Conservation (phyloP, 208 protist species). For the Leishmania major region DNA sequence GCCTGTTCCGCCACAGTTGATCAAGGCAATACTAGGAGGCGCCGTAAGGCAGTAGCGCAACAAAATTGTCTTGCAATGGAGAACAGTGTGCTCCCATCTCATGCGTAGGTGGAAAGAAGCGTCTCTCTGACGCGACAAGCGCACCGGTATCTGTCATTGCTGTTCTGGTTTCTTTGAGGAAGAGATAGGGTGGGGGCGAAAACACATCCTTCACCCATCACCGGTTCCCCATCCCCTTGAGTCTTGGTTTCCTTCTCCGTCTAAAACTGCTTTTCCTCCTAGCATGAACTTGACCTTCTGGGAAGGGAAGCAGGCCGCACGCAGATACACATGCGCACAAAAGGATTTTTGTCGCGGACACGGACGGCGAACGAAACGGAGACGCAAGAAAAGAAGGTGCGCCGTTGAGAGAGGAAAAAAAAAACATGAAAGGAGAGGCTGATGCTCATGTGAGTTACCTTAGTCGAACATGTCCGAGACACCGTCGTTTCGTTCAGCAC, state of each 20-base stretch:
- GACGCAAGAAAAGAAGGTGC: conserved; percentile 3
- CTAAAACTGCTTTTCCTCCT: background rate
- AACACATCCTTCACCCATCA: background rate
- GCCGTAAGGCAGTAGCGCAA: background rate
- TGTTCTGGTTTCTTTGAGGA: background rate
- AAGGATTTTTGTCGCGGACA: background rate
- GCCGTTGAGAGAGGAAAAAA: background rate
- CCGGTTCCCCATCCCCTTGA: background rate
- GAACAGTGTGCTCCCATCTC: background rate
- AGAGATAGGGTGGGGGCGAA: background rate
- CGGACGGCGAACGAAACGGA: background rate
- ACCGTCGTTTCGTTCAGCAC: background rate
- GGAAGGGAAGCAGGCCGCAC: background rate
- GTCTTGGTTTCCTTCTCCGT: background rate
- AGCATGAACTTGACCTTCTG: conserved; percentile 1
- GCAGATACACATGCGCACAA: background rate
- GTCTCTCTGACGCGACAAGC: background rate
- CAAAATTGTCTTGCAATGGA: background rate
- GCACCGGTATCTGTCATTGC: background rate
- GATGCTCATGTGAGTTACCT: background rate
- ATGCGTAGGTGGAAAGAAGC: background rate
- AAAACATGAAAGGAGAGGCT: conserved; percentile 6
- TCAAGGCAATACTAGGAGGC: background rate
- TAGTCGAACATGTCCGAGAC: conserved; percentile 11
- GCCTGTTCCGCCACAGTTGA: background rate